Conservation (phyloP, 2,329 filamentous ascomycete species). For the Colletotrichum cereale region DNA sequence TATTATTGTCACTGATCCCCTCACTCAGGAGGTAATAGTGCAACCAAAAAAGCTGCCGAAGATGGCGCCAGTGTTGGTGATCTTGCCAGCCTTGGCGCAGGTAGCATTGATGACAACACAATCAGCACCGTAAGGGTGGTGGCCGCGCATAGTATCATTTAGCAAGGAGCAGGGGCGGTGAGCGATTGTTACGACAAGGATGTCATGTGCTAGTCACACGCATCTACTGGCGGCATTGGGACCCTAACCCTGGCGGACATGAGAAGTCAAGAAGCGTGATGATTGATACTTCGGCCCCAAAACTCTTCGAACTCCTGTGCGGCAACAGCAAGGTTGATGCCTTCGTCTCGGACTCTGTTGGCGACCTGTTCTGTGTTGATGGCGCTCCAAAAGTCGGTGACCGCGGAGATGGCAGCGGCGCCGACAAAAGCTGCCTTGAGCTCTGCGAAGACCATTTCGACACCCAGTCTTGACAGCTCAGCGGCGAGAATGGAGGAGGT, state of each 20-base stretch:
- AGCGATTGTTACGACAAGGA: conserved; percentile 25
- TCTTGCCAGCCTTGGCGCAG: conserved; percentile 71
- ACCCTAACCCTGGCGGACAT: not conserved
- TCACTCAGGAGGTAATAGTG: conserved; percentile 12
- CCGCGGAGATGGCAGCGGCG: conserved; percentile 64
- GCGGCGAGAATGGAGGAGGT: conserved; percentile 54
- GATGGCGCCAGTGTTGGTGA: conserved; percentile 79
- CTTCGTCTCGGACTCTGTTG: conserved; percentile 38
- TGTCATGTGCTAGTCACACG: conserved; percentile 36
- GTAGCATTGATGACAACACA: conserved; percentile 73
- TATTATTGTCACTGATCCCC: no score
- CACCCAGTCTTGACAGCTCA: conserved; percentile 54
- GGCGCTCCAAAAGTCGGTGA: conserved; percentile 68
- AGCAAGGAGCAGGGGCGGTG: not conserved
- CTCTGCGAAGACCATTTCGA: conserved; percentile 54
- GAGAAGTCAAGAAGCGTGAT: not conserved
- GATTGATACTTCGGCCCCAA: conserved; percentile 68
- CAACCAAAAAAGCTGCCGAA: conserved; percentile 75
- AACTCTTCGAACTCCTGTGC: conserved; percentile 61
- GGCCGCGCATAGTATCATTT: not conserved
- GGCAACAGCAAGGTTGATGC: conserved; percentile 45
- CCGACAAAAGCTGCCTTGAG: conserved; percentile 57
- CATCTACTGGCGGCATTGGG: conserved; percentile 36
- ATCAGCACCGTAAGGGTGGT: conserved; percentile 70
- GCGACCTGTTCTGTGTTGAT: conserved; percentile 57